Percentiles rank a stretch among this genome's conserved stretches.
Conservation (phyloP, 2,329 filamentous ascomycete genomes). For the Escovopsis sp. region DNA sequence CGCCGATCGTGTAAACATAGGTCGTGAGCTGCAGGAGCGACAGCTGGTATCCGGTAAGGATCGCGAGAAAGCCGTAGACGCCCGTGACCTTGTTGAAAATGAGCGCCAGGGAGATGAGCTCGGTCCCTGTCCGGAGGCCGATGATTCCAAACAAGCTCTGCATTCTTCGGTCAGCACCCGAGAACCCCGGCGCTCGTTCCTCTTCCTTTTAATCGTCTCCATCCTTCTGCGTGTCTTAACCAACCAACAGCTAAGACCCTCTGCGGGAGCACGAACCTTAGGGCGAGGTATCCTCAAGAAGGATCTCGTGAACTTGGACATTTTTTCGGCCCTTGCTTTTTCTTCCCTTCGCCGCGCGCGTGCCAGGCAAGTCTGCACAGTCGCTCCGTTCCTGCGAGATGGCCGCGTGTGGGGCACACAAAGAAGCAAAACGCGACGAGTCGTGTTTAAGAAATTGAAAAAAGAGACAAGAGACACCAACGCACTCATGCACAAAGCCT, state of each 20-base stretch:
- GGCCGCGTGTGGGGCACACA: no score
- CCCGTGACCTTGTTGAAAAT: slow-evolving; percentile 88
- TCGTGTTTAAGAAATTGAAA: no score
- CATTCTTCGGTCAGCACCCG: slow-evolving; percentile 6
- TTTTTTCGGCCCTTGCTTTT: slow-evolving; percentile 4
- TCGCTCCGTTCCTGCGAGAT: no score
- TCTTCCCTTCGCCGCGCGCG: no score
- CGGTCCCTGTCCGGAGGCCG: slow-evolving; percentile 72
- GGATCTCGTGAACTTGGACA: slow-evolving; percentile 23
- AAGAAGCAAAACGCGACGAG: no score
- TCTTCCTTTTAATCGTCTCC: no score
- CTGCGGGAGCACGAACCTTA: slow-evolving; percentile 18
- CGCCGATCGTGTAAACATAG: slow-evolving; percentile 73
- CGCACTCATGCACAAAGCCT: no score
- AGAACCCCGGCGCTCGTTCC: background rate
- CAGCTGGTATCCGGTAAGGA: slow-evolving; percentile 74
- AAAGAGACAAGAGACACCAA: no score
- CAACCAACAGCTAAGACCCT: slow-evolving; percentile 1
- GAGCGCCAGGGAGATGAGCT: slow-evolving; percentile 69
- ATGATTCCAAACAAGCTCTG: slow-evolving; percentile 78
- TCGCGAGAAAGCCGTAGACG: slow-evolving; percentile 76
- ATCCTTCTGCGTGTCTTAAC: background rate
- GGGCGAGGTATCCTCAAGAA: slow-evolving; percentile 25
- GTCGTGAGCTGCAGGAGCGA: slow-evolving; percentile 75
- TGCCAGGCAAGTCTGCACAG: no score